Evolutionary conservation across 176 grass and related monocot species (phyloP), one percentile per base, ranked within the genome.

Genomic region (Leersia perrieri): DNA sequence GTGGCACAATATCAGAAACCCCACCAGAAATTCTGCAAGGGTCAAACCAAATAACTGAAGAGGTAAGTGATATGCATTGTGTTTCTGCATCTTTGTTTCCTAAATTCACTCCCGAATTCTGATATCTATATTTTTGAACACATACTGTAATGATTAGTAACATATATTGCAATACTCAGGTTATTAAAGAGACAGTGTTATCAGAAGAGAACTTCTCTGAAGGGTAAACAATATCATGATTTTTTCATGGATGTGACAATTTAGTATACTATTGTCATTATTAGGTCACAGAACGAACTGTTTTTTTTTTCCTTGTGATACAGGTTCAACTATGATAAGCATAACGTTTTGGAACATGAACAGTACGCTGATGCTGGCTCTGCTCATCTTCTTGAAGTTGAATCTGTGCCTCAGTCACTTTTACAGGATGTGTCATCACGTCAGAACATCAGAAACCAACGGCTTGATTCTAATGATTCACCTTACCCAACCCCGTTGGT

Each of bases 401-500:
- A 82, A 38, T 86, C 73, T 41, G 53, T 58, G 18, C 23, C 57
- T 39, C 65, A 49, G 70, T 60, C 76, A 74, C 42, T 38, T 41
- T 78, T 25, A 25, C 32, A 66, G 33, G 75, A 87, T 3, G 81
- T 47, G 20, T 74, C 80, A 74, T 82, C 86, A 53, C 58, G 15
- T 58, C 66, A 64, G 36, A 66, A 42, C 23, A 70, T 39, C 5
- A 65, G 2, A 18, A 83, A 77, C 29, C 79, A 82, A 15, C 41
- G 5, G 4, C 66, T 35, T 32, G 83, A 75, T 53, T 81, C 41
- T 26, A 87, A 18, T 15, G 68, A 89, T 76, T 95, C 96, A 63
- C 90, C 96, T 66, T 91, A 72, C 42, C 90, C 88, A 20, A 99
- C 96, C 26, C 96, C 96, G 18, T 30, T 95, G 65, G 64, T 72